Evolutionary conservation across 352 stramenopile species (phyloP).

Genomic region (Phytophthora pluvialis): DNA sequence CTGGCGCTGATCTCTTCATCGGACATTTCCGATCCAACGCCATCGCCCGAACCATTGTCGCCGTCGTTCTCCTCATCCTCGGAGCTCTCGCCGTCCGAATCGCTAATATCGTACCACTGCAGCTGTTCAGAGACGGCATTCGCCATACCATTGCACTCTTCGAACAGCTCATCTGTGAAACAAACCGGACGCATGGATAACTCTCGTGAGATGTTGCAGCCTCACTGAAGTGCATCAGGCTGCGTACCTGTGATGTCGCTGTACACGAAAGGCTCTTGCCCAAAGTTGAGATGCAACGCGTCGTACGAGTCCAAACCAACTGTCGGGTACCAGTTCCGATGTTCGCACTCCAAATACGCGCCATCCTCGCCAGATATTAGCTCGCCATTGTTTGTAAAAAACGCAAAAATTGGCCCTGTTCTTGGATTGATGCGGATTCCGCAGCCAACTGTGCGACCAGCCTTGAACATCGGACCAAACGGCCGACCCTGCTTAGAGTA

Average conservation of each 20-base stretch:
- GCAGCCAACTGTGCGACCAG: constrained; percentile 42
- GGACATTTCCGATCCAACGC: constrained; percentile 28
- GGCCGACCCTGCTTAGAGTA: constrained; percentile 34
- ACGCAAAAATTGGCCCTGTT: constrained; percentile 44
- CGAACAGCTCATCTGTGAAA: constrained; percentile 34
- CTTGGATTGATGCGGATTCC: constrained; percentile 30
- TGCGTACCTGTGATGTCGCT: constrained; percentile 29
- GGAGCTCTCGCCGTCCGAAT: constrained; percentile 40
- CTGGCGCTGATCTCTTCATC: constrained; percentile 36
- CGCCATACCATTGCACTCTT: constrained; percentile 36
- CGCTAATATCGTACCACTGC: constrained; percentile 69
- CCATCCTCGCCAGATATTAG: constrained; percentile 47
- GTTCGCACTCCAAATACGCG: constrained; percentile 48
- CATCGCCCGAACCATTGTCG: constrained; percentile 19
- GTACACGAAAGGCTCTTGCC: constrained; percentile 71
- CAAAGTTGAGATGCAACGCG: constrained; percentile 86
- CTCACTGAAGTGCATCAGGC: background rate
- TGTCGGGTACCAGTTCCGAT: constrained; percentile 75
- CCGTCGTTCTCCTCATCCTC: constrained; percentile 28
- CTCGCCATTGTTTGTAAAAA: constrained; percentile 81
- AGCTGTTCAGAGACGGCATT: constrained; percentile 39
- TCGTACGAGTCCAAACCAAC: constrained; percentile 88
- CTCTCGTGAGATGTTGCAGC: background rate
- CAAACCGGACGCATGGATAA: background rate
- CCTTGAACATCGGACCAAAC: constrained; percentile 45